Base-by-base conservation (phyloP, 805 yeast genomes). In the Ogataea haglerorum region DNA sequence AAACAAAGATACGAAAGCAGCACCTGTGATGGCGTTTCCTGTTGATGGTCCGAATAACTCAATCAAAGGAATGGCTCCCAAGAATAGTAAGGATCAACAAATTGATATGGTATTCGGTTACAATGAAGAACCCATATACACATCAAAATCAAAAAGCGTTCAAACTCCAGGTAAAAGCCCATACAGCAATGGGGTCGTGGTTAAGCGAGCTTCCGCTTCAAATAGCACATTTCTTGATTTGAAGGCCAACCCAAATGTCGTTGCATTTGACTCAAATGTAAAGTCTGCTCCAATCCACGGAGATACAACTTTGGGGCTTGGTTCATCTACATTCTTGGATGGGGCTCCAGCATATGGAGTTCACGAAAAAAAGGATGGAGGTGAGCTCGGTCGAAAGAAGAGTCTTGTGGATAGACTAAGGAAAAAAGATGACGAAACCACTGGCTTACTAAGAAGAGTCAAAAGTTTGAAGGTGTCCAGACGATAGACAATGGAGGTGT, bases 1-100 rank as follows among this genome's bases (percentile, higher is more conserved):
- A 61, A 93, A 93, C 65, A 85, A 84, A 65, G 67, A 65, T 49
- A 69, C 72, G 14, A 73, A 70, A 57, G 80, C 78, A 33, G 95
- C 97, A 0, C 99, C 99, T 4, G 96, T 93, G 12, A 70, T 79
- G 68, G 99, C 99, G 0, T 93, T 91, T 73, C 96, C 97, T 0
- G 85, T 75, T 6, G 95, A 91, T 64, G 97, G 98, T 0, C 96
- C 98, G 48, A 93, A 93, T 65, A 84, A 78, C 56, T 75, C 91
- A 5, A 80, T 91, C 46, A 77, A 77, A 52, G 95, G 95, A 17
- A 68, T 75, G 45, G 79, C 77, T 19, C 76, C 78, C 21, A 58
- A 64, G 23, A 63, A 69, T 38, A 67, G 79, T 12, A 82, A 78
- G 54, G 75, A 74, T 30, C 74, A 82, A 28, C 81, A 82, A 35